Percentiles rank a stretch among this genome's conserved stretches.
phyloP scores from a whole-genome alignment of 2,329 filamentous ascomycete species.

The Bretziella fagacearum region DNA sequence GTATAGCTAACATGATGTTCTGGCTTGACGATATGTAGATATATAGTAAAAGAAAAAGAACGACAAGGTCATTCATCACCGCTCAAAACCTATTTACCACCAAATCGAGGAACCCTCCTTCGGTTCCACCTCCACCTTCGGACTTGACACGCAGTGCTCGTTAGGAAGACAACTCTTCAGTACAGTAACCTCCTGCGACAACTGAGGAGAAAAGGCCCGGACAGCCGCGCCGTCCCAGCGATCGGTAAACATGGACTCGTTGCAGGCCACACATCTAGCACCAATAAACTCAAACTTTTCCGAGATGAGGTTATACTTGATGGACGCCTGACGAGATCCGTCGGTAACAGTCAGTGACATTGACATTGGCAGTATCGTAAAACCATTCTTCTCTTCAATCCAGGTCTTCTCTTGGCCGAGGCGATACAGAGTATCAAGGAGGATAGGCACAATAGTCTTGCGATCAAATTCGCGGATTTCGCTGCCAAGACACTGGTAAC shows the following conservation, averaged over 20 bases:
- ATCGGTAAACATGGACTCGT: neutral
- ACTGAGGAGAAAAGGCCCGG: slow-evolving; percentile 1
- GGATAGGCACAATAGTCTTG: slow-evolving; percentile 5
- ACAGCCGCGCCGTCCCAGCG: neutral
- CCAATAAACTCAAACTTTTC: neutral
- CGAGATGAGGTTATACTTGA: slow-evolving; percentile 1
- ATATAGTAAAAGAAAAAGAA: neutral
- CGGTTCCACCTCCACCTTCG: neutral
- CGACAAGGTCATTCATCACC: neutral
- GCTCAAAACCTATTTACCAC: neutral
- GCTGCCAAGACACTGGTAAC: slow-evolving; percentile 8
- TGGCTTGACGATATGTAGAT: no score
- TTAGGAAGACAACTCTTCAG: slow-evolving; percentile 4
- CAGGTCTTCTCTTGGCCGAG: slow-evolving; percentile 4
- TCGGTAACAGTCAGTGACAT: slow-evolving; percentile 4
- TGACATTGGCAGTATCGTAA: slow-evolving; percentile 5
- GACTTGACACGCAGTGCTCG: neutral
- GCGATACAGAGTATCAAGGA: slow-evolving; percentile 9
- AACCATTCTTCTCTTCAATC: neutral
- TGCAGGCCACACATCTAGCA: slow-evolving; percentile 4
- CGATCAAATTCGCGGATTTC: slow-evolving; percentile 3
- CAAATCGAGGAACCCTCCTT: neutral
- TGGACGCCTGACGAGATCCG: slow-evolving; percentile 5
- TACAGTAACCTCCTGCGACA: neutral
- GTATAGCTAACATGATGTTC: no score